These are phyloP conservation scores for Ascodesmis nigricans DNA, from an alignment of 495 filamentous ascomycete genomes.

Conservation along the genomic window DNA sequence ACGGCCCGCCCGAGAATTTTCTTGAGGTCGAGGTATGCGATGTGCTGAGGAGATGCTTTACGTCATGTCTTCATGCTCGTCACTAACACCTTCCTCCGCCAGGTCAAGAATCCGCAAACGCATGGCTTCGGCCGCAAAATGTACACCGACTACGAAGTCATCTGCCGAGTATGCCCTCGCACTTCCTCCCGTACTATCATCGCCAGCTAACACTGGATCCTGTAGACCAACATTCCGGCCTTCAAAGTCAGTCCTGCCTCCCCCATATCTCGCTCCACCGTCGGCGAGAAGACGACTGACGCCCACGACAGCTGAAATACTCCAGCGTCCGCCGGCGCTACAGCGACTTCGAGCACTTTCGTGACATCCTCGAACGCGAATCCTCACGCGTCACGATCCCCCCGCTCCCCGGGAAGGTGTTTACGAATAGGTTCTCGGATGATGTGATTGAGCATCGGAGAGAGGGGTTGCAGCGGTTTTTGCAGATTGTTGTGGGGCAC, in stretches of 20 bases:
- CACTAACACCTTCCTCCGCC: slow-evolving; percentile 9
- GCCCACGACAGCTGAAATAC: slow-evolving; percentile 27
- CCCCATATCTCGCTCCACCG: background rate
- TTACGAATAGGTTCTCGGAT: slow-evolving; percentile 94
- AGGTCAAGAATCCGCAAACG: slow-evolving; percentile 90
- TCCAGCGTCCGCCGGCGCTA: slow-evolving; percentile 79
- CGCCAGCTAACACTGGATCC: background rate
- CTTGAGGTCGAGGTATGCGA: slow-evolving; percentile 85
- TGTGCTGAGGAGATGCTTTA: too few species aligned
- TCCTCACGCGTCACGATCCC: slow-evolving; percentile 85
- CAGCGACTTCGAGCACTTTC: slow-evolving; percentile 96
- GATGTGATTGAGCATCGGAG: slow-evolving; percentile 93
- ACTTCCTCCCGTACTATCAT: background rate
- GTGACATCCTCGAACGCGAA: slow-evolving; percentile 92
- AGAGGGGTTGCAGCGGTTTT: slow-evolving; percentile 77
- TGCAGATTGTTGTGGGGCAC: slow-evolving; percentile 95
- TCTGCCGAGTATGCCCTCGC: slow-evolving; percentile 35
- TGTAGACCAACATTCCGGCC: slow-evolving; percentile 78
- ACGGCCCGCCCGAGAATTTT: slow-evolving; percentile 95
- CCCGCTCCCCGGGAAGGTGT: slow-evolving; percentile 87
- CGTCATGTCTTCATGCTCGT: slow-evolving; percentile 2
- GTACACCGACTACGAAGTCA: slow-evolving; percentile 97
- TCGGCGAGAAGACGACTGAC: background rate
- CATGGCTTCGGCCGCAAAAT: slow-evolving; percentile 84
- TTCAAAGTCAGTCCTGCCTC: slow-evolving; percentile 90